Evolutionary conservation across 2,329 filamentous ascomycete genomes (phyloP).

Genomic region (Aspergillus aculeatinus): DNA sequence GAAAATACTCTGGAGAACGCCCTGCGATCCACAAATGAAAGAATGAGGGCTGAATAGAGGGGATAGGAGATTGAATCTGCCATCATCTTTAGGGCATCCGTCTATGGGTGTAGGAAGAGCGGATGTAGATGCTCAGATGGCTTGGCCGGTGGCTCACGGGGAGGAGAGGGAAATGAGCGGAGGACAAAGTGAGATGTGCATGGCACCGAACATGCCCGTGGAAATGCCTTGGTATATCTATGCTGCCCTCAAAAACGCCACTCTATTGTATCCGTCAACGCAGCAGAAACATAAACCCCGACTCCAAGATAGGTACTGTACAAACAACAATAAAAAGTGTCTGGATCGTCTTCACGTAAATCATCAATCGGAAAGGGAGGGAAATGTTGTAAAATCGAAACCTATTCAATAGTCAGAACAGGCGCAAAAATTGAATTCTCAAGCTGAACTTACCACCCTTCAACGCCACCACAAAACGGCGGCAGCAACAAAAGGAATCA

Average conservation of each 20-base stretch:
- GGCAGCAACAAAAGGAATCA: slow-evolving; percentile 9
- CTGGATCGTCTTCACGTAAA: neutral
- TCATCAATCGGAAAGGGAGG: neutral
- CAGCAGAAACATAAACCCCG: neutral
- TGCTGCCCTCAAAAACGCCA: neutral
- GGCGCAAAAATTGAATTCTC: too few species aligned
- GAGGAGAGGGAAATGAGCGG: neutral
- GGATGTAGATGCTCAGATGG: slow-evolving; percentile 40
- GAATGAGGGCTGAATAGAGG: slow-evolving; percentile 27
- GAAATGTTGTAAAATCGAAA: too few species aligned
- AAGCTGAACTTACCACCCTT: too few species aligned
- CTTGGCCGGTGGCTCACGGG: neutral
- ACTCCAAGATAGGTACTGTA: neutral
- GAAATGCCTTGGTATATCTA: neutral
- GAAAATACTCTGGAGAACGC: slow-evolving; percentile 22
- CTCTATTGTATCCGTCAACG: neutral
- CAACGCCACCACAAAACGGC: neutral
- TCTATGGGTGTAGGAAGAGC: slow-evolving; percentile 35
- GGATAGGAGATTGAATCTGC: slow-evolving; percentile 36
- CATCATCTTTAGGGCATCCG: slow-evolving; percentile 52
- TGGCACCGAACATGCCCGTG: neutral
- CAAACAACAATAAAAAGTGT: neutral
- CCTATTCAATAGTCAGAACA: too few species aligned
- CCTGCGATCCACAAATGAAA: slow-evolving; percentile 20
- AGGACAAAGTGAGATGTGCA: neutral